Base-by-base conservation (phyloP, 306 rosid genomes). In the Parietaria judaica region DNA sequence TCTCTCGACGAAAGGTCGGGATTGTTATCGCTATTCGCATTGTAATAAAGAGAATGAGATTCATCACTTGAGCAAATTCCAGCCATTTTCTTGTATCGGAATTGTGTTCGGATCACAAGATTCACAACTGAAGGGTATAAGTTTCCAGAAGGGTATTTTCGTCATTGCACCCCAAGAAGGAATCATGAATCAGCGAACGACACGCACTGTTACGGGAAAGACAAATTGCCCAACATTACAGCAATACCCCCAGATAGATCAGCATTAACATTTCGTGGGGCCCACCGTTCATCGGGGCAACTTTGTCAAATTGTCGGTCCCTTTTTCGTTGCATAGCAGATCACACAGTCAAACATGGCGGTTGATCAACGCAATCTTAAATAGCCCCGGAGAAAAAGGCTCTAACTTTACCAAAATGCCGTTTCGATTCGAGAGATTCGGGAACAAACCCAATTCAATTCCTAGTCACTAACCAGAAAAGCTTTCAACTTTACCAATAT, bases 311-410 rank as follows among this genome's bases (percentile, higher is more conserved):
- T 11, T 37, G 14, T 43, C 50, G 39, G 11, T 43, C 14, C 7
- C 15, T 58, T 11, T 71, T 71, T 41, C 71, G 46, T 41, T 41
- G 45, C 9, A 41, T 41, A 5, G 31, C 31, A 23, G 9, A 41
- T 41, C 70, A 64, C 61, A 67, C 65, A 72, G 82, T 77, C 86
- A 75, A 79, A 76, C 45, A 51, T 51, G 14, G 79, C 86, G 53
- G 86, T 66, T 63, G 78, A 70, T 74, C 73, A 61, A 70, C 76
- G 78, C 89, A 51, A 72, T 14, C 78, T 66, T 23, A 2, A 51
- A 68, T 47, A 10, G 36, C 61, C 48, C n/a, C 51, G 45, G 38
- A 45, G 6, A 12, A 50, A 50, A 50, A 5, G 54, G 13, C n/a
- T 49, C 14, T 14, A 7, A 50, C n/a, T 50, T 50, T 50, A 50